Evolutionary conservation across 495 filamentous ascomycete genomes (phyloP).

Genomic region (Hyaloscypha bicolor): DNA sequence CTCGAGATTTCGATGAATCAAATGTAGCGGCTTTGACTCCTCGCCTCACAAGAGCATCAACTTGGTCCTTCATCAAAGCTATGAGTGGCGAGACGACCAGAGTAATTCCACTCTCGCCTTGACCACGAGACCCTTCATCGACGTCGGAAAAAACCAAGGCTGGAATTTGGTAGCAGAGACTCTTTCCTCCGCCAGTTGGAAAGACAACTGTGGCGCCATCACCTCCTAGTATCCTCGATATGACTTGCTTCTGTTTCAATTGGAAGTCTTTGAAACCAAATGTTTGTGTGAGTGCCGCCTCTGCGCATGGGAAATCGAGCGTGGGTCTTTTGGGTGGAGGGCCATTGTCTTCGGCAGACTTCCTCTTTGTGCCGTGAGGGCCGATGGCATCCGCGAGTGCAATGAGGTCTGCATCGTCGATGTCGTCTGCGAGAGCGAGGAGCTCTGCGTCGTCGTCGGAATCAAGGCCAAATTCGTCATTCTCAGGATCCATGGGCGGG

Average conservation of each 20-base stretch:
- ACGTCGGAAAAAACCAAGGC: slow-evolving; percentile 53
- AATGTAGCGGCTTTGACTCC: slow-evolving; percentile 53
- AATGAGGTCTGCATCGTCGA: slow-evolving; percentile 29
- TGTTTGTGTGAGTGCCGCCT: slow-evolving; percentile 41
- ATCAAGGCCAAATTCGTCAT: slow-evolving; percentile 21
- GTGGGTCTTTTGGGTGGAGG: slow-evolving; percentile 23
- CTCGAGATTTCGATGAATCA: slow-evolving; percentile 53
- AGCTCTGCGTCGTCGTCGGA: slow-evolving; percentile 21
- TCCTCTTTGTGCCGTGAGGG: slow-evolving; percentile 14
- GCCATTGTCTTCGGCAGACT: not conserved
- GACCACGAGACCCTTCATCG: slow-evolving; percentile 38
- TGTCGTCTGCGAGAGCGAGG: slow-evolving; percentile 14
- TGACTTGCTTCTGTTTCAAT: slow-evolving; percentile 56
- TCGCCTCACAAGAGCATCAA: slow-evolving; percentile 50
- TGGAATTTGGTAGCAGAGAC: slow-evolving; percentile 59
- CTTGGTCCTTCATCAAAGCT: slow-evolving; percentile 62
- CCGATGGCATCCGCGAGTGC: slow-evolving; percentile 8
- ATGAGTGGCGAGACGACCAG: slow-evolving; percentile 58
- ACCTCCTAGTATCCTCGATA: slow-evolving; percentile 48
- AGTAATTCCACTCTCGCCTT: slow-evolving; percentile 44
- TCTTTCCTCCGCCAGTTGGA: slow-evolving; percentile 63
- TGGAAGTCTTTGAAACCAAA: slow-evolving; percentile 53
- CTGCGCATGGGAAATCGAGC: slow-evolving; percentile 28
- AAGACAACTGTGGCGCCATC: slow-evolving; percentile 56
- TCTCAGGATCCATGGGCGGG: not conserved